These are phyloP conservation scores for Curvularia sp. DNA, from an alignment of 2,329 filamentous ascomycete genomes.

Conservation along the genomic window DNA sequence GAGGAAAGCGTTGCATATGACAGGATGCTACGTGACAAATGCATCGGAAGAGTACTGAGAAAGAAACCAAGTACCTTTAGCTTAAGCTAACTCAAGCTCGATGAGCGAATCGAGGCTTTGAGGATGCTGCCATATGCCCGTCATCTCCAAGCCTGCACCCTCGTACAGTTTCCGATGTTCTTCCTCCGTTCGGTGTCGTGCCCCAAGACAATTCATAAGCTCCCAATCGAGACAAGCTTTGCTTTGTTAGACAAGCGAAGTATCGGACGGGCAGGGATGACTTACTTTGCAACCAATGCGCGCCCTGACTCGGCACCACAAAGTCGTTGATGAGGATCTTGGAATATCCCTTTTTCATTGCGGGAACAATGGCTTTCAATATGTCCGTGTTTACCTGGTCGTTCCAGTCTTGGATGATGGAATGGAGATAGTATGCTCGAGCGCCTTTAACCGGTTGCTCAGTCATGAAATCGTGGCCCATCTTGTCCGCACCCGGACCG, in stretches of 20 bases:
- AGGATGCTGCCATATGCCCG: constrained; percentile 32
- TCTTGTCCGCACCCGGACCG: constrained; percentile 34
- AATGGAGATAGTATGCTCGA: constrained; percentile 39
- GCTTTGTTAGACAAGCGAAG: not conserved
- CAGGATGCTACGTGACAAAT: not conserved
- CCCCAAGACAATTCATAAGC: constrained; percentile 32
- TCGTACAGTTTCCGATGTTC: constrained; percentile 33
- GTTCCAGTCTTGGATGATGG: constrained; percentile 44
- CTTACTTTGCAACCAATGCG: constrained; percentile 36
- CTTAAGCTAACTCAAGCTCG: constrained; percentile 30
- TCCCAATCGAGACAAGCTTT: constrained; percentile 36
- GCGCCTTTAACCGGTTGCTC: constrained; percentile 46
- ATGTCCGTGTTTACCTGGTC: constrained; percentile 33
- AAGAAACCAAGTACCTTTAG: not conserved
- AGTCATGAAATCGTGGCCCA: constrained; percentile 48
- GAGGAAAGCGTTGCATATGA: not conserved
- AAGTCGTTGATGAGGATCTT: constrained; percentile 41
- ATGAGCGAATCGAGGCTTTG: constrained; percentile 33
- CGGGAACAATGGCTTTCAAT: constrained; percentile 32
- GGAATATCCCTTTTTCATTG: constrained; percentile 41
- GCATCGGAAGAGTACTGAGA: not conserved
- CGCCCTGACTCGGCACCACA: constrained; percentile 34
- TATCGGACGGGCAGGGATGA: not conserved
- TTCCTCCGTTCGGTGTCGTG: constrained; percentile 34
- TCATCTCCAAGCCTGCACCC: constrained; percentile 26